Base-by-base conservation (phyloP, 768 basidiomycete species). In the Chalciporus sphaerocephalus region DNA sequence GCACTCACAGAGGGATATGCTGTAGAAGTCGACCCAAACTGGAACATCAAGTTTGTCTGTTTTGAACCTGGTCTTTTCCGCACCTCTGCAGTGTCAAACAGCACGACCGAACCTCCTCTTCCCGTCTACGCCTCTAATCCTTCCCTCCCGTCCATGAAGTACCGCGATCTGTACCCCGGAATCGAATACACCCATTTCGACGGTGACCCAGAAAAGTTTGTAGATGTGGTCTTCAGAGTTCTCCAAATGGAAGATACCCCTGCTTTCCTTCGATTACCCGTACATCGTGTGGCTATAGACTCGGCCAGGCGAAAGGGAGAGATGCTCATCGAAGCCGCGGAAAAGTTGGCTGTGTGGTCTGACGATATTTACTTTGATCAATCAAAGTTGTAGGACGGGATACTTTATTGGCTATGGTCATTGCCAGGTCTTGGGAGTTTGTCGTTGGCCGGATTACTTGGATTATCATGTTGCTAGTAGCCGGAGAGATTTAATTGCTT, bases 301-400 rank as follows among this genome's bases (percentile, higher is more conserved):
- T 3, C 10, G 6, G 8, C 38, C 2, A 40, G 34, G n/a, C 15
- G 28, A 34, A 52, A 18, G 13, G 50, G 27, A 15, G 44, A 46
- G 25, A 36, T 44, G 0, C 20, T 52, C 1, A 16, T 58, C 11
- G 53, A 60, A 30, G 34, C 42, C 13, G 52, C 51, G 3, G 49
- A 57, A 35, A 50, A 53, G 20, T 54, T 41, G 48, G 52, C 48
- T 32, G 42, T 45, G 21, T 59, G 50, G 55, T 59, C 58, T 3
- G 51, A 51, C 24, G 56, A 47, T 21, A 21, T 55, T 13, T 47
- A n/a, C n/a, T n/a, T n/a, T n/a, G n/a, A n/a, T n/a, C n/a, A n/a
- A n/a, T n/a, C n/a, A n/a, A n/a, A n/a, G n/a, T n/a, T n/a, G n/a
- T n/a, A n/a, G n/a, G n/a, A n/a, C n/a, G n/a, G n/a, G n/a, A n/a